Conservation (phyloP, 139 green algal species). For the Chlamydomonas sp. region DNA sequence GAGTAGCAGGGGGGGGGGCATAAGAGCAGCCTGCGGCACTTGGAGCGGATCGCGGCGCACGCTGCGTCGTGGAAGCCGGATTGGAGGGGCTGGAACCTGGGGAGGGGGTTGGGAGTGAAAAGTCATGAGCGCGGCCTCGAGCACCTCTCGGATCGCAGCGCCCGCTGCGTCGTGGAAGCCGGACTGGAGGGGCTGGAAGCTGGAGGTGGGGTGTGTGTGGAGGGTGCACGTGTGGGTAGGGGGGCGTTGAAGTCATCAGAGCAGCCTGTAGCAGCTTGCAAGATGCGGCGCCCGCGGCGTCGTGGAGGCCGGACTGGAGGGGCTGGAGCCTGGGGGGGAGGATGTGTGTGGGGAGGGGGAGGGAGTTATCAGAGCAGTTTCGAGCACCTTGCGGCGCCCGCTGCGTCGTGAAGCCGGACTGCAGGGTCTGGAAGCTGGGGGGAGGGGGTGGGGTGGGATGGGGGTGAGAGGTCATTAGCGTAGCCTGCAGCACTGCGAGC, state of each 20-base stretch:
- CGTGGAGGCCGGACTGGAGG: conserved; percentile 50
- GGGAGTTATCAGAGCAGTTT: conserved; percentile 45
- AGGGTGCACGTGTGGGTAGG: no score
- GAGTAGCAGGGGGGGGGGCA: no score
- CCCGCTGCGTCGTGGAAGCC: conserved; percentile 58
- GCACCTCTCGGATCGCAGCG: conserved; percentile 35
- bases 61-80: conserved; percentile 55
- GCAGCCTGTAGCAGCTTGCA: no score
- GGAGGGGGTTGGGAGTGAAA: background rate
- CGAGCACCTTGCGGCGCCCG: conserved; percentile 43
- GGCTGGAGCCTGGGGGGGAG: conserved; percentile 22
- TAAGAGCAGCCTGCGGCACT: background rate
- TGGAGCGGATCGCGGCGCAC: no score
- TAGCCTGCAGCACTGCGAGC: no score
- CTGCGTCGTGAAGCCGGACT: conserved; percentile 59
- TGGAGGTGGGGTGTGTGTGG: background rate
- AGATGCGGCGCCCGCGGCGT: no score
- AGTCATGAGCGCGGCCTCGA: conserved; percentile 54
- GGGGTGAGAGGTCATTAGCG: background rate
- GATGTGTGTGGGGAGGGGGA: background rate
- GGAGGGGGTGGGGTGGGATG: no score
- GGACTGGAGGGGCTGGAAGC: conserved; percentile 55
- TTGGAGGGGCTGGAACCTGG: conserved; percentile 26
- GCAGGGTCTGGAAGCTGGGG: conserved; percentile 53
- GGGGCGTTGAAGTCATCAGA: no score